Evolutionary conservation across 2,329 filamentous ascomycete genomes (phyloP), one percentile per base, ranked within the genome.

Genomic region (Chrysoporthe austroafricana): DNA sequence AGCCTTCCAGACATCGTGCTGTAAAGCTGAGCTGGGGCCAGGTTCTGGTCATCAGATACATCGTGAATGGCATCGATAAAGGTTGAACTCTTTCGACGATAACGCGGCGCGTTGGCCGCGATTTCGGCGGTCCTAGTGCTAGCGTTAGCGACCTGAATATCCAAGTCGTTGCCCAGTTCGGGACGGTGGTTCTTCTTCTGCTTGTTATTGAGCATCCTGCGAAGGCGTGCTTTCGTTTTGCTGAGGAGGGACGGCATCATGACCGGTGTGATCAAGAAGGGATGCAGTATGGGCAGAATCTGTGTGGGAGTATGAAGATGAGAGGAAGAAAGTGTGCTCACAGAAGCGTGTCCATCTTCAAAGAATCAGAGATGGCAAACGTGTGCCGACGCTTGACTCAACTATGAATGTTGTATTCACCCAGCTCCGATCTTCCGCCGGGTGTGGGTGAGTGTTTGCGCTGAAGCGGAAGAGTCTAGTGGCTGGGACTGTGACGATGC

Each of bases 21-120:
- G 83, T 99, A 99, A 58, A 99, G 86, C 82, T 99, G 96, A 73
- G 96, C 96, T 42, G 96, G 96, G 5, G 96, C 96, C 87, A 97
- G 88, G 73, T 95, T 84, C 71, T 83, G 81, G 74, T 93, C 93
- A 76, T 94, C 91, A 9, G 92, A 89, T 64, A 97, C 85, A 83
- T 98, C 95, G 80, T 98, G 95, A 74, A 98, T 97, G 72, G 93
- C 95, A 84, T 98, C 96, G 74, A 97, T 94, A 78, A 96, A 97
- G 48, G 94, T 97, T 73, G 94, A 97, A 74, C 95, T 97, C 80
- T 93, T 92, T 74, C 96, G 91, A 71, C 94, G 90, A 78, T 97
- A 97, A 73, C 92, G 90, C 68, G 93, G 93, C 69, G 94, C 94
- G 78, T 92, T 97, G 72, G 92, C 93, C 78, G 94, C 93, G 73